Evolutionary conservation across 306 rosid genomes (phyloP).

Genomic region (Medicago arabica): DNA sequence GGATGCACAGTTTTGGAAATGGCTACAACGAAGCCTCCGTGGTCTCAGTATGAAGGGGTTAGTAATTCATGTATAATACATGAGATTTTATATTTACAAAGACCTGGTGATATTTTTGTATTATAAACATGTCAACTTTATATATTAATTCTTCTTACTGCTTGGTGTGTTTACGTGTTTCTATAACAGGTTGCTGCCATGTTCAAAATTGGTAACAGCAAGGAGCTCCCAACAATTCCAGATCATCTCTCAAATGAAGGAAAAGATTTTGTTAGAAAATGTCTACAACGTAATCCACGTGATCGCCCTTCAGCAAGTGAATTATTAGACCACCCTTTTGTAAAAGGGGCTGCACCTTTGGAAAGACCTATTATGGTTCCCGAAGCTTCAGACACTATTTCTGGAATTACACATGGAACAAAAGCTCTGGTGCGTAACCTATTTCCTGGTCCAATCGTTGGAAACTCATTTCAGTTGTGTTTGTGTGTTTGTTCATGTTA

Average conservation of each 20-base stretch:
- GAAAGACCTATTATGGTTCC: constrained; percentile 71
- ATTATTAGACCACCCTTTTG: constrained; percentile 93
- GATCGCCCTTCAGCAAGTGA: constrained; percentile 79
- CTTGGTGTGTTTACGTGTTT: constrained; percentile 44
- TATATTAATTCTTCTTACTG: constrained; percentile 37
- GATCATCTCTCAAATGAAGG: constrained; percentile 86
- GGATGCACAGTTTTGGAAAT: constrained; percentile 99
- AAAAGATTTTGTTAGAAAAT: constrained; percentile 82
- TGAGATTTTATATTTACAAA: constrained; percentile 14
- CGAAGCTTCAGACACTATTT: constrained; percentile 58
- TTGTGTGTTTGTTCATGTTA: constrained; percentile 18
- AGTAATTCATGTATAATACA: constrained; percentile 45
- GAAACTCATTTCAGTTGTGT: background rate
- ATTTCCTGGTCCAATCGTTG: constrained; percentile 1
- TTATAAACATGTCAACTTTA: constrained; percentile 20
- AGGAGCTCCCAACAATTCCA: constrained; percentile 90
- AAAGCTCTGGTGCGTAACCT: constrained; percentile 66
- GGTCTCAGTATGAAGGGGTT: constrained; percentile 99
- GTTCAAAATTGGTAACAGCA: constrained; percentile 99
- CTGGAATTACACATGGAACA: constrained; percentile 67
- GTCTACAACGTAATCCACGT: constrained; percentile 90
- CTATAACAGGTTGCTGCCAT: constrained; percentile 88
- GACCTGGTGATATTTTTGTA: constrained; percentile 19
- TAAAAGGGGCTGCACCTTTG: constrained; percentile 82
- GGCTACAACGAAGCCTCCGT: constrained; percentile 99